These are phyloP conservation scores for Zygoascus ofunaensis DNA, from an alignment of 805 yeast species.

Conservation along the genomic window DNA sequence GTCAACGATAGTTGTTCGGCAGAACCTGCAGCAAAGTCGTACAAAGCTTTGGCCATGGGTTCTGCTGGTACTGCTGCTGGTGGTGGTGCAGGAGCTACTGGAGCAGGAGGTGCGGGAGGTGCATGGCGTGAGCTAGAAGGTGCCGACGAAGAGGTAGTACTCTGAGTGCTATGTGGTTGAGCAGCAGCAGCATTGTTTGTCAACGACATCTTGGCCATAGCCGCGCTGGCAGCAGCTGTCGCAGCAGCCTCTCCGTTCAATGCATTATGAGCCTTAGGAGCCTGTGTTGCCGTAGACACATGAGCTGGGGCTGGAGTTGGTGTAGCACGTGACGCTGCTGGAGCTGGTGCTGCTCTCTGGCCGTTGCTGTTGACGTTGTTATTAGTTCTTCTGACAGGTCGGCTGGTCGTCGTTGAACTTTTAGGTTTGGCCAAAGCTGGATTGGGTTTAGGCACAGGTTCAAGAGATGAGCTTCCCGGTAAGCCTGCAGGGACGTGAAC, in stretches of 20 bases:
- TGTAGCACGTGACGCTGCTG: slow-evolving; percentile 5
- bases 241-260: background rate
- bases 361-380: background rate
- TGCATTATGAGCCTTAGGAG: background rate
- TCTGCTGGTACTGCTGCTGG: slow-evolving; percentile 56
- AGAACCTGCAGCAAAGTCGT: slow-evolving; percentile 83
- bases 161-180: slow-evolving; percentile 12
- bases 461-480: slow-evolving; percentile 63
- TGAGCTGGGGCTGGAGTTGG: slow-evolving; percentile 1
- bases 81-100: slow-evolving; percentile 50
- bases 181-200: too few species aligned
- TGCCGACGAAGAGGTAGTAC: slow-evolving; percentile 22
- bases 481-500: slow-evolving; percentile 74
- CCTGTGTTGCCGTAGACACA: slow-evolving; percentile 1
- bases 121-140: slow-evolving; percentile 9
- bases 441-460: slow-evolving; percentile 55
- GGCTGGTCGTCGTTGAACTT: background rate
- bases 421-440: slow-evolving; percentile 11
- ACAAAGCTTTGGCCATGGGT: slow-evolving; percentile 78
- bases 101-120: slow-evolving; percentile 45
- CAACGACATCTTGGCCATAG: background rate
- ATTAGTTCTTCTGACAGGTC: background rate
- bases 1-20: slow-evolving; percentile 71
- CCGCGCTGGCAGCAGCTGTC: slow-evolving; percentile 1
- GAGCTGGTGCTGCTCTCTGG: slow-evolving; percentile 5